Evolutionary conservation across 225 moss, liverwort and hornwort species (phyloP).

Genomic region (Climacium dendroides): DNA sequence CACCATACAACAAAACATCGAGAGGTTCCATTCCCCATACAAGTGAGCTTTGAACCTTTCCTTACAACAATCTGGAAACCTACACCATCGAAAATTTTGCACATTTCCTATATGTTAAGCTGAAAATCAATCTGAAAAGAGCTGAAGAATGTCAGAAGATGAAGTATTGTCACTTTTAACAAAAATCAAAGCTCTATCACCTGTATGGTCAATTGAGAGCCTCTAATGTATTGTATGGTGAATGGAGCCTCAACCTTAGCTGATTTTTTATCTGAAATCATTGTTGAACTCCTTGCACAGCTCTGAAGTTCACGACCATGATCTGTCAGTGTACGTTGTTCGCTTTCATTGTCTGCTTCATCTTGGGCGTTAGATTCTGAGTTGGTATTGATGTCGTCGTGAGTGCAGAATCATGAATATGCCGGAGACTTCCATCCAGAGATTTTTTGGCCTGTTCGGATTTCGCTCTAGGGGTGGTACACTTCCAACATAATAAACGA

Average conservation of each 20-base stretch:
- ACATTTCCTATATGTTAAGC: not conserved
- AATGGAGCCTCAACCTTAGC: not conserved
- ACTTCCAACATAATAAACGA: not conserved
- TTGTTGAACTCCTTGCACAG: not conserved
- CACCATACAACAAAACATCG: not conserved
- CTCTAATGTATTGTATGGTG: not conserved
- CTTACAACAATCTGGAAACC: not conserved
- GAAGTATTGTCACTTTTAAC: not conserved
- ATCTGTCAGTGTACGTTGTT: not conserved
- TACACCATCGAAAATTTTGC: not conserved
- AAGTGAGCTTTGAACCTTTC: not conserved
- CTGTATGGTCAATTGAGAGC: not conserved
- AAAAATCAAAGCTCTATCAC: not conserved
- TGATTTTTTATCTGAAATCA: not conserved
- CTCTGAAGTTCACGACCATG: not conserved
- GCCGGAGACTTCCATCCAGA: fast-evolving
- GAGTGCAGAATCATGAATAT: not conserved
- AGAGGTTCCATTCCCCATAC: not conserved
- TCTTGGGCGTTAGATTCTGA: not conserved
- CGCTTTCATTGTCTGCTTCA: not conserved
- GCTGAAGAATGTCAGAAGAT: not conserved
- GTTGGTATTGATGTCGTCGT: not conserved
- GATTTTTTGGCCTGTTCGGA: no score
- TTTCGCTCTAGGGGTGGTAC: not conserved
- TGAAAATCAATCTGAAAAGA: not conserved